Evolutionary conservation across 169 alveolate genomes (phyloP), one percentile per base, ranked within the genome.

Genomic region (Sarcocystis neurona): DNA sequence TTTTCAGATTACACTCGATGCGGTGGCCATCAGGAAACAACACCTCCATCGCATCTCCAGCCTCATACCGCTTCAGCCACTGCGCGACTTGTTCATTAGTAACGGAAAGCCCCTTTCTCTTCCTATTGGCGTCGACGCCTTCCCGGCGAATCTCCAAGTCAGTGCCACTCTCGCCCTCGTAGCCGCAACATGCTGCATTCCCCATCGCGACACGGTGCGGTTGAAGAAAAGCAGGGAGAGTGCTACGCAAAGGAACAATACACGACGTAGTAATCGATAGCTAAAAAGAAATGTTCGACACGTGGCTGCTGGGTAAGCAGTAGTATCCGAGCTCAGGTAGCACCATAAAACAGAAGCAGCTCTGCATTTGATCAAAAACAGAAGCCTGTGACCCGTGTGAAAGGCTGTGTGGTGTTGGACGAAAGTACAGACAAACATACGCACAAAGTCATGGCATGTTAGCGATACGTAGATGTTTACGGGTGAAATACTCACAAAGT

Each of bases 1-100:
- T 39, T 3, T 78, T 84, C 32, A 84, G n/a, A 72, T 68, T 84
- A 39, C 89, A 84, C 56, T 68, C 89, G 1, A 84, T 84, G 20
- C 89, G 82, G 50, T 84, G 89, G 1, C 89, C 89, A 39, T 84
- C 89, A 46, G 89, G 89, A 47, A 84, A 84, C 43, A 84, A 44
- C 0, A 84, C 89, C 63, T 84, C 89, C 68, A 84, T 78, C 37
- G 46, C 48, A 84, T 39, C 77, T 4, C 89, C 89, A 23, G 30
- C 56, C 39, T 41, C 74, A 68, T 84, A 84, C 27, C 46, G 72
- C 30, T 68, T 63, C 41, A 84, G 8, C 89, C 89, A 84, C 15
- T 56, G 66, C 12, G 43, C 89, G 37, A 63, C 63, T 2, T 37
- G 58, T 74, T 68, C 47, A 3, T 56, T 56, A 10, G 84, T 37